Evolutionary conservation across 2,329 filamentous ascomycete species (phyloP).

Genomic region (Neonectria magnoliae): DNA sequence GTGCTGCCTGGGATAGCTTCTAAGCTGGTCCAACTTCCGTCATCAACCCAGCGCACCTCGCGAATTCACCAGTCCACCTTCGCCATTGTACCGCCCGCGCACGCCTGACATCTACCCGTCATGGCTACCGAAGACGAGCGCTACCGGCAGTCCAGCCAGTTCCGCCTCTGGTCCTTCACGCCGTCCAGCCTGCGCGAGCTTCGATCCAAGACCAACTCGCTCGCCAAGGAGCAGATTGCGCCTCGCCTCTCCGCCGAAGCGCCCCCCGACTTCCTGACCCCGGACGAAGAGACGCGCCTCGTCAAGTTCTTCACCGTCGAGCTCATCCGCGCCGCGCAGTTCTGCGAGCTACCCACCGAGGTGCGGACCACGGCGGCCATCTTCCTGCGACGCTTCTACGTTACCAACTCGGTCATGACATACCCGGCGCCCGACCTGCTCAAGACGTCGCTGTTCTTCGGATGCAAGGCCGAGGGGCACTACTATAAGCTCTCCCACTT

Average conservation of each 20-base stretch:
- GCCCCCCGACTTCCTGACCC: constrained; percentile 80
- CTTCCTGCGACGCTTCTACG: constrained; percentile 93
- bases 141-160: constrained; percentile 91
- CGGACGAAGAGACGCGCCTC: constrained; percentile 83
- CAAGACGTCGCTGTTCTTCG: constrained; percentile 91
- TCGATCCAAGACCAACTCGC: constrained; percentile 80
- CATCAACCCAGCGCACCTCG: background rate
- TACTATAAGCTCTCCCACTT: constrained; percentile 75
- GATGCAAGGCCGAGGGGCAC: constrained; percentile 89
- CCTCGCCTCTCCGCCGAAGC: constrained; percentile 63
- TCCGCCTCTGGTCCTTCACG: constrained; percentile 91
- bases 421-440: constrained; percentile 92
- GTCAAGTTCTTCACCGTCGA: constrained; percentile 79
- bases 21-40: background rate
- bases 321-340: constrained; percentile 65
- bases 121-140: constrained; percentile 89
- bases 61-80: background rate
- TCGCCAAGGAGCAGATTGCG: constrained; percentile 72
- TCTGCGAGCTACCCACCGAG: constrained; percentile 61
- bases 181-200: constrained; percentile 75
- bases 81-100: background rate
- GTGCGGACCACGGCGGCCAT: constrained; percentile 78
- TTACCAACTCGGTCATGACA: constrained; percentile 95
- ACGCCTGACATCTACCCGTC: constrained; percentile 25
- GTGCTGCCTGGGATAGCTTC: background rate